phyloP scores from a whole-genome alignment of 2,329 filamentous ascomycete species.

The Talaromyces marneffei region DNA sequence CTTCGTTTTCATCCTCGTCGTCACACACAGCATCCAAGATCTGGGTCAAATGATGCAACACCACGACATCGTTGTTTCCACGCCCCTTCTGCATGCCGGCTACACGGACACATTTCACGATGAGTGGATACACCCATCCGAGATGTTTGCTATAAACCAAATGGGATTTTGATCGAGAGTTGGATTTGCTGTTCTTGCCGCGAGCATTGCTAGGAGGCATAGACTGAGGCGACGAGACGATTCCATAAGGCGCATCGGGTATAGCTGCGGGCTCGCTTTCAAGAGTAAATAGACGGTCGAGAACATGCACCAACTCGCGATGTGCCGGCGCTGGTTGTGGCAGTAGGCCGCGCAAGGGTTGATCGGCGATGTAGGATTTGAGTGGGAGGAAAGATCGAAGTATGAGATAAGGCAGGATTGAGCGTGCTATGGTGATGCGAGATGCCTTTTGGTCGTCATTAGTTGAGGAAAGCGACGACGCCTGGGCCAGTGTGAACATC shows the following conservation, averaged over 20 bases:
- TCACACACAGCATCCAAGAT: constrained; percentile 58
- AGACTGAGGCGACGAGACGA: background rate
- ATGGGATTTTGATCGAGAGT: constrained; percentile 35
- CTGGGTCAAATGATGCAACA: constrained; percentile 49
- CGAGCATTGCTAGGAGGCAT: background rate
- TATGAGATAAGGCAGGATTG: constrained; percentile 74
- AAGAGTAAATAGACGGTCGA: constrained; percentile 61
- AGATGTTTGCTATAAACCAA: constrained; percentile 65
- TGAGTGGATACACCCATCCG: constrained; percentile 71
- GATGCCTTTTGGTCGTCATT: constrained; percentile 19
- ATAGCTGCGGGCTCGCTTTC: constrained; percentile 66
- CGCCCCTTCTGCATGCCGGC: constrained; percentile 37
- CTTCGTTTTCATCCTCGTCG: constrained; percentile 12
- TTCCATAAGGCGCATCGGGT: constrained; percentile 36
- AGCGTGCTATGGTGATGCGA: constrained; percentile 61
- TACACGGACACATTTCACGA: constrained; percentile 34
- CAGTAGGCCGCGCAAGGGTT: constrained; percentile 81
- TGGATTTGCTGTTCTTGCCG: background rate
- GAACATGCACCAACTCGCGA: constrained; percentile 67
- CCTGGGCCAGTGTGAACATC: constrained; percentile 60
- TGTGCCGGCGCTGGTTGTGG: constrained; percentile 79
- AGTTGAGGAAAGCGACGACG: constrained; percentile 38
- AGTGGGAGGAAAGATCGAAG: constrained; percentile 73
- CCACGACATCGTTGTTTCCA: constrained; percentile 33
- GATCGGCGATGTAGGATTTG: constrained; percentile 83